Conservation (phyloP, 2,329 filamentous ascomycete species). For the Colletotrichum sp. region DNA sequence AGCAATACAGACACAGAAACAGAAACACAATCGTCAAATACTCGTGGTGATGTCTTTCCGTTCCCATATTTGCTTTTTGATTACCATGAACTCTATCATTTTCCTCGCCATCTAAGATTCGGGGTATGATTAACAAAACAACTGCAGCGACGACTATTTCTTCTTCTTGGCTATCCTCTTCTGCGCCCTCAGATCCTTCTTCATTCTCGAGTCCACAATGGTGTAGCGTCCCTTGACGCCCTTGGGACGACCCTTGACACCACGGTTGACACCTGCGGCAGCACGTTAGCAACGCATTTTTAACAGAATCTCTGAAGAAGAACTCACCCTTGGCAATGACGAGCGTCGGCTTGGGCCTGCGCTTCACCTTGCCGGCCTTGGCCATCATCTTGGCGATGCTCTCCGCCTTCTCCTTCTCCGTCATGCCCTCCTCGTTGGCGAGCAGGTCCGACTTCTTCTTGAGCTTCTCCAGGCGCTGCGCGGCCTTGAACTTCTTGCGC, state of each 20-base stretch:
- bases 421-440: constrained; percentile 88
- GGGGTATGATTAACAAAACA: constrained; percentile 7
- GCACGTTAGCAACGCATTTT: neutral
- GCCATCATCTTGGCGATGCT: constrained; percentile 83
- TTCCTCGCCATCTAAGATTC: neutral
- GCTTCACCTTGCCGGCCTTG: constrained; percentile 85
- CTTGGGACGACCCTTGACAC: constrained; percentile 83
- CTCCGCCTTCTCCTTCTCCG: constrained; percentile 93
- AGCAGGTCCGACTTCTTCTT: constrained; percentile 96
- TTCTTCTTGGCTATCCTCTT: constrained; percentile 80
- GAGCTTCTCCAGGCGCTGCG: constrained; percentile 88
- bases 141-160: constrained; percentile 42
- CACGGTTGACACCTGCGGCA: constrained; percentile 65
- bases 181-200: constrained; percentile 91
- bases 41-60: neutral
- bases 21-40: neutral
- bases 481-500: constrained; percentile 95
- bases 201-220: constrained; percentile 93
- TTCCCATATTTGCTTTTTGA: constrained; percentile 9
- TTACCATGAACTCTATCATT: neutral
- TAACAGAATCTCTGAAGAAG: too few species aligned
- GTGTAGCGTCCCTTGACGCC: constrained; percentile 97
- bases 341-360: constrained; percentile 80
- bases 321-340: constrained; percentile 79
- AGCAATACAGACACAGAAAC: neutral